Conservation (phyloP, 208 protist species). For the Lotmaria passim region DNA sequence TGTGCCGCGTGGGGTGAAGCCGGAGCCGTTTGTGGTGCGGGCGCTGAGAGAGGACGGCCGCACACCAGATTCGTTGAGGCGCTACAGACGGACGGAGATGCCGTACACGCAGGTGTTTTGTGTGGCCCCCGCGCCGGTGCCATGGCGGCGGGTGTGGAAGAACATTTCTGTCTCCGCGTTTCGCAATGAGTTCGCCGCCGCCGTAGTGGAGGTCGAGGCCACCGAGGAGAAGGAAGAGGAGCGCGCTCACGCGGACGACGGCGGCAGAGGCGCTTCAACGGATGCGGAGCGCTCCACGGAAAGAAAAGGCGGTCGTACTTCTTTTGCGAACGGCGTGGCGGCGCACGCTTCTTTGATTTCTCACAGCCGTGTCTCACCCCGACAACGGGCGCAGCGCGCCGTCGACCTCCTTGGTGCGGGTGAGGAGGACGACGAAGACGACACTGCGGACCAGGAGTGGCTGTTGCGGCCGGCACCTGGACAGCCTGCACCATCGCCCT, state of each 20-base stretch:
- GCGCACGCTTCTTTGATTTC: not conserved
- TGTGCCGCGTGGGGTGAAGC: constrained; percentile 13
- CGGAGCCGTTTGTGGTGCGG: constrained; percentile 27
- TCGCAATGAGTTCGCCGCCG: constrained; percentile 30
- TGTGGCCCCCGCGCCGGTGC: constrained; percentile 28
- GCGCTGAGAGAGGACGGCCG: constrained; percentile 15
- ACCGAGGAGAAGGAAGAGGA: not conserved
- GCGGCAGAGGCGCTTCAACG: not conserved
- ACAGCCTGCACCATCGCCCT: too few relatives aligned
- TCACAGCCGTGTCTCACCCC: not conserved
- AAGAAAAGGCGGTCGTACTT: not conserved
- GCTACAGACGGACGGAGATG: constrained; percentile 9
- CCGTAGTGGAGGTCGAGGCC: constrained; percentile 22
- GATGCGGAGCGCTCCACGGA: not conserved
- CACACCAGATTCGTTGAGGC: constrained; percentile 1
- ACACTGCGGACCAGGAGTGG: not conserved
- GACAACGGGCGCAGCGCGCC: not conserved
- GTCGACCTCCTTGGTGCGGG: constrained; percentile 18
- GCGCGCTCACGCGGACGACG: not conserved
- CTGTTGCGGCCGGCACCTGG: not conserved
- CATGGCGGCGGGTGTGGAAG: constrained; percentile 33
- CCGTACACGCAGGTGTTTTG: constrained; percentile 35
- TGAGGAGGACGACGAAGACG: constrained; percentile 8
- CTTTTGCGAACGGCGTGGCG: not conserved
- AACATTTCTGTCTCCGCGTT: constrained; percentile 26